Base-by-base conservation (phyloP, 2,329 filamentous ascomycete genomes). In the Calonectria ilicicola region DNA sequence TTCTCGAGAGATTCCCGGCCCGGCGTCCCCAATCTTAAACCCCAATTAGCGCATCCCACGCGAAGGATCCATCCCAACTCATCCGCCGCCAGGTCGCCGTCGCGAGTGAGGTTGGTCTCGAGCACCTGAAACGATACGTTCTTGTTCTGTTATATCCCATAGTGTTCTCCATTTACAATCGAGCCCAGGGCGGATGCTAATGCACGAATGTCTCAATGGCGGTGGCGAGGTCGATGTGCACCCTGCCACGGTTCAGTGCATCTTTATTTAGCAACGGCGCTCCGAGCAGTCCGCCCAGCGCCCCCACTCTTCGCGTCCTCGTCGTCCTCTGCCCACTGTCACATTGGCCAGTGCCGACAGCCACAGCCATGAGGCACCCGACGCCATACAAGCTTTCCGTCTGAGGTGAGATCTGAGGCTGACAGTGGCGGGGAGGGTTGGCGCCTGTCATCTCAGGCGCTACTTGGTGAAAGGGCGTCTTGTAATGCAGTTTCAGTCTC, bases 1-100 rank as follows among this genome's bases (percentile, higher is more conserved):
- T 70, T 66, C 73, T 65, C 60, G 69, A 69, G 40, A 79, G 75
- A 71, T 77, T 74, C 62, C 71, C 77, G 71, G 72, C 51, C 68
- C 68, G 72, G 72, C 66, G 60, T 72, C 65, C 71, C 69, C 70
- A 76, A 70, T 67, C 72, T 69, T 40, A 38, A 65, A 67, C 65
- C 65, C 69, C 67, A 76, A 46, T 42, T 63, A 44, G 71, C 58
- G 46, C 70, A 69, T 69, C 66, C 66, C 49, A 65, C 70, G 65
- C 58, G 27, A 47, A 32, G 44, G 44, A 53, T 53, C 65, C 65
- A 62, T 68, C 29, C 40, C 21, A 44, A 29, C 47, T 62, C 17
- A 26, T 63, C 19, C 23, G 32, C 35, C 47, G 12, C 19, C n/a
- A 42, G 53, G 29, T 21, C 29, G 32, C 15, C 23, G 4, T 42